A percentile compares a stretch with the other conserved stretches of the same genome.
These are phyloP conservation scores for Cubamyces lactineus DNA, from an alignment of 768 basidiomycete genomes.

Conservation along the genomic window DNA sequence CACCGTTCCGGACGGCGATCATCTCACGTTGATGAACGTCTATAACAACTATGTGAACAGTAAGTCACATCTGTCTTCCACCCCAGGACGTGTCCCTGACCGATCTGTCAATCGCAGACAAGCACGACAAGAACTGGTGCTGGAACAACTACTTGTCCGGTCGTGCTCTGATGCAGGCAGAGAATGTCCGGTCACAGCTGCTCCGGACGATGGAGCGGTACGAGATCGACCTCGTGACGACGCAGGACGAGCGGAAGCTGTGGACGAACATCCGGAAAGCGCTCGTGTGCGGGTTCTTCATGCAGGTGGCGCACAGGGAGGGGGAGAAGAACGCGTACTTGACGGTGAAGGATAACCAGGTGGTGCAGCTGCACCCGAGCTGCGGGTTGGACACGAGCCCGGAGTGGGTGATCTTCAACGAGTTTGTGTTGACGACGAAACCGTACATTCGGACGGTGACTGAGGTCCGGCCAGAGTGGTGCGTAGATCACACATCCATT, in stretches of 20 bases:
- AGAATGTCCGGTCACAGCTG: slow-evolving; percentile 90
- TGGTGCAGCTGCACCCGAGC: slow-evolving; percentile 81
- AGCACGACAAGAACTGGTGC: slow-evolving; percentile 83
- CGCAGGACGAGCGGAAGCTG: slow-evolving; percentile 55
- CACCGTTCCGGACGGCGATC: slow-evolving; percentile 95
- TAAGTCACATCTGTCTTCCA: slow-evolving; percentile 38
- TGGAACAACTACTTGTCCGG: slow-evolving; percentile 88
- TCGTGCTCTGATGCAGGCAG: slow-evolving; percentile 85
- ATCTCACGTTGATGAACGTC: slow-evolving; percentile 91
- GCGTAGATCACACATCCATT: slow-evolving; percentile 30
- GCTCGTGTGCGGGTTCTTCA: slow-evolving; percentile 93
- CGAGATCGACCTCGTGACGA: slow-evolving; percentile 75
- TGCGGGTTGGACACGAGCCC: slow-evolving; percentile 87
- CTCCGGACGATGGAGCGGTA: slow-evolving; percentile 90
- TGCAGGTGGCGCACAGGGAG: slow-evolving; percentile 96
- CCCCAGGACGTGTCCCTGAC: background rate
- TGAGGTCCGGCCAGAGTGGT: slow-evolving; percentile 88
- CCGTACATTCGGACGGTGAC: slow-evolving; percentile 92
- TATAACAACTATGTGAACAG: slow-evolving; percentile 91
- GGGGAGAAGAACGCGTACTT: slow-evolving; percentile 78
- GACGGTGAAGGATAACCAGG: slow-evolving; percentile 87
- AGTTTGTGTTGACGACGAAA: slow-evolving; percentile 90
- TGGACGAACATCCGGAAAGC: slow-evolving; percentile 78
- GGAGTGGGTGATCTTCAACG: slow-evolving; percentile 93
- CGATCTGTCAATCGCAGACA: slow-evolving; percentile 48